These are phyloP conservation scores for Ajuga chamaepitys DNA, from an alignment of 257 asterid species.

Conservation along the genomic window DNA sequence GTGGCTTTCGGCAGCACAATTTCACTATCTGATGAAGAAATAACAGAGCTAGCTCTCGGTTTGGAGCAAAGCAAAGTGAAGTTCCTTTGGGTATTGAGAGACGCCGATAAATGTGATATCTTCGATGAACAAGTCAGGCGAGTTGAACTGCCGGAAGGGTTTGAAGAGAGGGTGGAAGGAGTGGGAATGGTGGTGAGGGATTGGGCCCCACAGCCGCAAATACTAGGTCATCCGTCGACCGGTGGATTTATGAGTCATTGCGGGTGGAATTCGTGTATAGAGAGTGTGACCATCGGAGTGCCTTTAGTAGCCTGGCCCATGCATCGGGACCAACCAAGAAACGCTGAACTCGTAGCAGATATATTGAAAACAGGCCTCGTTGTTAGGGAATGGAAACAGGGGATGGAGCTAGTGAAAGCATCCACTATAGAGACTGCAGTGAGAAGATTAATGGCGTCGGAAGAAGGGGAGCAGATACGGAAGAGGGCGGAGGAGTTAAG, in stretches of 20 bases:
- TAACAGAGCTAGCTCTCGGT: no score
- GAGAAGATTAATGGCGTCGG: constrained; percentile 14
- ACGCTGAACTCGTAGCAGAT: constrained; percentile 3
- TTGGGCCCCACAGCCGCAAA: no score
- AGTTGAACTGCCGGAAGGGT: no score
- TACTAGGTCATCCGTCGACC: constrained; percentile 14
- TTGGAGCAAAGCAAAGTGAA: no score
- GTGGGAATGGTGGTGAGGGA: no score
- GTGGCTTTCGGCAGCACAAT: constrained; percentile 23
- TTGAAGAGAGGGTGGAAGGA: no score
- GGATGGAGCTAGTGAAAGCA: constrained; percentile 12
- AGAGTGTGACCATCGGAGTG: not conserved
- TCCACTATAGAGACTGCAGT: not conserved
- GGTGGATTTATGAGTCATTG: constrained; percentile 23
- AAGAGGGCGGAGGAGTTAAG: constrained; percentile 21
- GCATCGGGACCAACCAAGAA: constrained; percentile 33
- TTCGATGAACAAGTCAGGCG: no score
- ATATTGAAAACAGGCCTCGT: constrained; percentile 11
- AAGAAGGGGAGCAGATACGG: constrained; percentile 21
- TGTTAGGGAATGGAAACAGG: constrained; percentile 22
- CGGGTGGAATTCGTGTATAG: no score
- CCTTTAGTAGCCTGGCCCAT: constrained; percentile 25
- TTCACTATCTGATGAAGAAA: no score
- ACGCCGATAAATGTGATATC: no score
- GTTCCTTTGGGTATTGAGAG: no score